Conservation (phyloP, 495 filamentous ascomycete species). For the Geopyxis carbonaria region DNA sequence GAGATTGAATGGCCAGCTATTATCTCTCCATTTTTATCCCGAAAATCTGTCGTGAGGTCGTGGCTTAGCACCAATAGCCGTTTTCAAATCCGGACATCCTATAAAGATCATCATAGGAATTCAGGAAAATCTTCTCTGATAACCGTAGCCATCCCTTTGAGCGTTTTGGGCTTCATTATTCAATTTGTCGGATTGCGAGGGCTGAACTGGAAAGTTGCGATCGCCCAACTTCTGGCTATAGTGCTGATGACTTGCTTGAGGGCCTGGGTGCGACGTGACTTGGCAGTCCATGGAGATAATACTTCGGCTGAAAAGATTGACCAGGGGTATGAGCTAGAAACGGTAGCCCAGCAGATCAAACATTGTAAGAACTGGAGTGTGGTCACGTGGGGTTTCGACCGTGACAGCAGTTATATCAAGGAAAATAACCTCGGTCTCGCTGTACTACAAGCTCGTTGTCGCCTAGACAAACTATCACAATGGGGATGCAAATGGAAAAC, state of each 20-base stretch:
- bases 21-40: not conserved
- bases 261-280: conserved; percentile 5
- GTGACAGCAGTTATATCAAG: too few relatives aligned
- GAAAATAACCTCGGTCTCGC: not conserved
- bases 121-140: not conserved
- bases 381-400: conserved; percentile 7
- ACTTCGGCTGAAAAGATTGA: not conserved
- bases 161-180: conserved; percentile 28
- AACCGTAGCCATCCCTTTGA: not conserved
- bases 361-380: conserved; percentile 9
- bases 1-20: not conserved
- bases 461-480: conserved; percentile 5
- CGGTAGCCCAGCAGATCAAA: not conserved
- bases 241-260: conserved; percentile 8
- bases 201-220: conserved; percentile 27
- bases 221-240: conserved; percentile 10
- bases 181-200: conserved; percentile 36
- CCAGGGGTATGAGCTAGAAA: not conserved
- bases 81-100: not conserved
- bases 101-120: not conserved
- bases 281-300: conserved; percentile 1
- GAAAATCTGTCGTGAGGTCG: not conserved
- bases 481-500: conserved; percentile 9
- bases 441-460: conserved; percentile 5
- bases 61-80: not conserved